Conservation (phyloP, 2,329 filamentous ascomycete species). For the Thelonectria rubi region DNA sequence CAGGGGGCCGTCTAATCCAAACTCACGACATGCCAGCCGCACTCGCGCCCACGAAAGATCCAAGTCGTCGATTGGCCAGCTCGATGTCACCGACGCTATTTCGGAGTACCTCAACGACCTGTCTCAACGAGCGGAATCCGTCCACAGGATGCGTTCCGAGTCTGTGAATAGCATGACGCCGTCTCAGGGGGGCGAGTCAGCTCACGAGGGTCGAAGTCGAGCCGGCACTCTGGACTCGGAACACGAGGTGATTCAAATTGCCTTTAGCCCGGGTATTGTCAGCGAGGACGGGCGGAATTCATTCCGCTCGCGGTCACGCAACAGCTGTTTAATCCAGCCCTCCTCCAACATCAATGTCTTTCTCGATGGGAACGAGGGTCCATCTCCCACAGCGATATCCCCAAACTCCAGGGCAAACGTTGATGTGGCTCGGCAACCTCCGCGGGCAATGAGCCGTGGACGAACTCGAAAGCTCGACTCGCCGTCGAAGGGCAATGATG, state of each 20-base stretch:
- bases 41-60: conserved; percentile 35
- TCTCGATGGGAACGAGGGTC: background rate
- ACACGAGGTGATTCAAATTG: conserved; percentile 24
- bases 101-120: conserved; percentile 39
- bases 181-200: conserved; percentile 10
- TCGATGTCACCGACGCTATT: conserved; percentile 15
- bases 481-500: background rate
- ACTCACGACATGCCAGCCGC: conserved; percentile 50
- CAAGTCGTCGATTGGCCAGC: conserved; percentile 30
- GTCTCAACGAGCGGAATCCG: conserved; percentile 39
- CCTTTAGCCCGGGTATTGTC: conserved; percentile 28
- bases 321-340: background rate
- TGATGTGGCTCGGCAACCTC: conserved; percentile 5
- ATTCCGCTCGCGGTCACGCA: background rate
- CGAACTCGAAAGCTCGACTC: conserved; percentile 23
- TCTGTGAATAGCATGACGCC: background rate
- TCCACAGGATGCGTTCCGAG: conserved; percentile 5
- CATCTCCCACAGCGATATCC: conserved; percentile 1
- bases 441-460: conserved; percentile 26
- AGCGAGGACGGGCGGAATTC: background rate
- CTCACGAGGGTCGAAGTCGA: conserved; percentile 7
- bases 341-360: background rate
- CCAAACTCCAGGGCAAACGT: background rate
- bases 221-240: background rate
- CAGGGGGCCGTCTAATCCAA: conserved; percentile 44